Evolutionary conservation across 495 filamentous ascomycete genomes (phyloP).

Genomic region (Geopyxis carbonaria): DNA sequence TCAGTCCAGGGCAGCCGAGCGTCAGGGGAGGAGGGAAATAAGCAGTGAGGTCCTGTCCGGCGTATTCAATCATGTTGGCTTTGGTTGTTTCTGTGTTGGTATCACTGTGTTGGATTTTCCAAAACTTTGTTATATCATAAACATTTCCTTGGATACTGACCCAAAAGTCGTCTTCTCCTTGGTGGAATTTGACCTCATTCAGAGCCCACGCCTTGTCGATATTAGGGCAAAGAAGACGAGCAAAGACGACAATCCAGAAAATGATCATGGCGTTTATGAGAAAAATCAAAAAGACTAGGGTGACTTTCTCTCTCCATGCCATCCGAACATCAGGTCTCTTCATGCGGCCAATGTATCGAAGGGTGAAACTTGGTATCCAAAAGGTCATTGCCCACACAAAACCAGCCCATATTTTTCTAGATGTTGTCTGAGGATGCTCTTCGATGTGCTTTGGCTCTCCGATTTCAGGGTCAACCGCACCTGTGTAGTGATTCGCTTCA

Average conservation of each 20-base stretch:
- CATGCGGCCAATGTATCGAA: constrained; percentile 79
- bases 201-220: constrained; percentile 77
- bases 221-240: constrained; percentile 71
- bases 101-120: constrained; percentile 66
- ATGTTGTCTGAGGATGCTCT: constrained; percentile 42
- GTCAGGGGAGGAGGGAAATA: constrained; percentile 71
- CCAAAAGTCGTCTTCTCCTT: constrained; percentile 59
- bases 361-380: constrained; percentile 79
- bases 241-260: constrained; percentile 85
- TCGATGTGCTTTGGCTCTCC: constrained; percentile 60
- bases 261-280: constrained; percentile 69
- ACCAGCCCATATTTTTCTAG: constrained; percentile 59
- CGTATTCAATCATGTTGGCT: constrained; percentile 56
- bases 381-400: constrained; percentile 78
- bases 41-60: constrained; percentile 57
- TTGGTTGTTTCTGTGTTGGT: constrained; percentile 36
- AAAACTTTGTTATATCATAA: constrained; percentile 73
- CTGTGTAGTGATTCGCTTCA: constrained; percentile 30
- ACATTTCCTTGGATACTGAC: constrained; percentile 79
- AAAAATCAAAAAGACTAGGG: constrained; percentile 62
- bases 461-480: constrained; percentile 55
- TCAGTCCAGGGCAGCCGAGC: constrained; percentile 52
- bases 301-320: constrained; percentile 91
- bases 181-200: constrained; percentile 53
- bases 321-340: constrained; percentile 91